Percentiles rank a stretch among this genome's conserved stretches.
These are phyloP conservation scores for Diaporthe citrichinensis DNA, from an alignment of 2,329 filamentous ascomycete genomes.

Conservation along the genomic window DNA sequence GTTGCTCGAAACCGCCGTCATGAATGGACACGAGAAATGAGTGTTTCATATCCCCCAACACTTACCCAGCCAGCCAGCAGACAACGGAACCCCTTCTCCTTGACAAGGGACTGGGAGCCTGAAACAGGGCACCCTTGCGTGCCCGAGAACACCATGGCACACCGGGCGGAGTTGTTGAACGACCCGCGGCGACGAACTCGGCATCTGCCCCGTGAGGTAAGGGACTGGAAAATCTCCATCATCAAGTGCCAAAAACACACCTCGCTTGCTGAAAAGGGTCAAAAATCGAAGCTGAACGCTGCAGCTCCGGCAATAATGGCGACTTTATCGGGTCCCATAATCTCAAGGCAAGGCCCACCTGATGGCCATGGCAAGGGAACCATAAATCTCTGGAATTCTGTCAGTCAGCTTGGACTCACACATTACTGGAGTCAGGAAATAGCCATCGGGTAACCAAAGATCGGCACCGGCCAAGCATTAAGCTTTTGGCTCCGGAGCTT, in stretches of 20 bases:
- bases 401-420: slow-evolving; percentile 16
- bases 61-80: slow-evolving; percentile 22
- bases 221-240: slow-evolving; percentile 10
- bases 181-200: slow-evolving; percentile 24
- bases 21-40: slow-evolving; percentile 42
- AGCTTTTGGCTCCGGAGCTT: slow-evolving; percentile 36
- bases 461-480: slow-evolving; percentile 31
- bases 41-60: slow-evolving; percentile 39
- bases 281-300: slow-evolving; percentile 20
- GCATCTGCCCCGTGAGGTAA: slow-evolving; percentile 14
- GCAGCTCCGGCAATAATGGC: slow-evolving; percentile 21
- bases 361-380: neutral
- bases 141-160: slow-evolving; percentile 17
- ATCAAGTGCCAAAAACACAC: slow-evolving; percentile 23
- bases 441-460: slow-evolving; percentile 19
- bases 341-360: slow-evolving; percentile 23
- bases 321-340: slow-evolving; percentile 10
- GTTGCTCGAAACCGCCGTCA: slow-evolving; percentile 37
- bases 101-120: slow-evolving; percentile 10
- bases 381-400: neutral
- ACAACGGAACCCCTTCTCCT: slow-evolving; percentile 28
- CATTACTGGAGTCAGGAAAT: slow-evolving; percentile 7
- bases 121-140: slow-evolving; percentile 30
- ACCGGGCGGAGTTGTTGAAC: slow-evolving; percentile 22
- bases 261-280: slow-evolving; percentile 22